These are phyloP conservation scores for Otatea glauca DNA, from an alignment of 176 grass and related monocot genomes.

Conservation along the genomic window DNA sequence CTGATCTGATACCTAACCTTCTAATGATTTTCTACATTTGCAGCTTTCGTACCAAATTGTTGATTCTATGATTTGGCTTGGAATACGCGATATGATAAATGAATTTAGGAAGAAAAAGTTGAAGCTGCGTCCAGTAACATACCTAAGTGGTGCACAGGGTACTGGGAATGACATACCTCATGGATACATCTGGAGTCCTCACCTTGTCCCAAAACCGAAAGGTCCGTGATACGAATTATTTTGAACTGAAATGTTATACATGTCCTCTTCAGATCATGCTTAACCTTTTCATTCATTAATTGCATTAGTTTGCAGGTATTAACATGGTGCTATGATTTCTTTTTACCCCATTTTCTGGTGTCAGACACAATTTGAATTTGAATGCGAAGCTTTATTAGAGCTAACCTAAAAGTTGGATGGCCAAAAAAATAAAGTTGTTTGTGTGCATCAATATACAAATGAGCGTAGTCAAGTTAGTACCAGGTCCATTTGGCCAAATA, in stretches of 20 bases:
- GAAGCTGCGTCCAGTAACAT: slow-evolving; percentile 93
- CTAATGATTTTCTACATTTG: slow-evolving; percentile 35
- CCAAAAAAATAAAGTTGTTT: slow-evolving; percentile 3
- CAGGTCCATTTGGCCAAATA: not conserved
- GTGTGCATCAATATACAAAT: not conserved
- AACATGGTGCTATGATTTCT: not conserved
- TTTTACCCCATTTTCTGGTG: slow-evolving; percentile 25
- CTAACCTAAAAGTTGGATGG: not conserved
- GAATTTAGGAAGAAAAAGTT: slow-evolving; percentile 96
- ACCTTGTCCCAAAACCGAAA: slow-evolving; percentile 97
- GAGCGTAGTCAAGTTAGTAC: not conserved
- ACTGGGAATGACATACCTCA: slow-evolving; percentile 79
- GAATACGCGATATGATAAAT: slow-evolving; percentile 98
- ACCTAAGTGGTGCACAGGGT: slow-evolving; percentile 83
- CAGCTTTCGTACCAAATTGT: slow-evolving; percentile 98
- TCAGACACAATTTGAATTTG: not conserved
- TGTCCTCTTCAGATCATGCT: slow-evolving; percentile 1
- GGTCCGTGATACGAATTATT: slow-evolving; percentile 46
- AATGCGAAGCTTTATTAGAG: not conserved
- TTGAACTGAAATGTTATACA: slow-evolving; percentile 35
- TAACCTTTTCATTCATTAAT: slow-evolving; percentile 34
- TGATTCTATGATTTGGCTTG: slow-evolving; percentile 99
- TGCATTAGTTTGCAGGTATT: not conserved
- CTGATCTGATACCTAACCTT: slow-evolving; percentile 29
- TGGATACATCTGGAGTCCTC: slow-evolving; percentile 97